These are phyloP conservation scores for Leptosphaerulina australis DNA, from an alignment of 2,329 filamentous ascomycete genomes.

Conservation along the genomic window DNA sequence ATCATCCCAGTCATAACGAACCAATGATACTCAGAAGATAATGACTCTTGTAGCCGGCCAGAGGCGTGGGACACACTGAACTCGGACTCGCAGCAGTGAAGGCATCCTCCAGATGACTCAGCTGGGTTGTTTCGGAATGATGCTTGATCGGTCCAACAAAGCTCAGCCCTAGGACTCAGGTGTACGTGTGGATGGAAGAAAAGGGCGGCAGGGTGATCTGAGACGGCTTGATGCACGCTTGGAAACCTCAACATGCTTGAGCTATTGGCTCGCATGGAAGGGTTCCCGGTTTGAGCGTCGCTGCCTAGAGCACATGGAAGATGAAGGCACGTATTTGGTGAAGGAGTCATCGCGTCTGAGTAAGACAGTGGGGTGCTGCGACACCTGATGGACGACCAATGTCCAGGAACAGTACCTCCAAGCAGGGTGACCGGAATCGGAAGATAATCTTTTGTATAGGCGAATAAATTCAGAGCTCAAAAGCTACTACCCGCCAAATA, in stretches of 20 bases:
- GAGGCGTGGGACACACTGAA: conserved; percentile 48
- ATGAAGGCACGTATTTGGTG: conserved; percentile 37
- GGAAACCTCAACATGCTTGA: conserved; percentile 26
- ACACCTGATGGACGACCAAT: background rate
- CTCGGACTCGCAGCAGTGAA: conserved; percentile 49
- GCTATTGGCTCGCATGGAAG: conserved; percentile 31
- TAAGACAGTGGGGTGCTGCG: conserved; percentile 5
- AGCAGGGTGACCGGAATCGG: background rate
- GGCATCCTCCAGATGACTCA: conserved; percentile 16
- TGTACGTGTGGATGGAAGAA: conserved; percentile 29
- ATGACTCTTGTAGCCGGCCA: conserved; percentile 39
- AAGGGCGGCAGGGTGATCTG: conserved; percentile 22
- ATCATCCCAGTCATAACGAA: background rate
- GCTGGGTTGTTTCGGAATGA: background rate
- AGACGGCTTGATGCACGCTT: conserved; percentile 47
- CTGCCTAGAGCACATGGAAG: conserved; percentile 28
- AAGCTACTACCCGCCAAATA: background rate
- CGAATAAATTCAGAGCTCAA: background rate
- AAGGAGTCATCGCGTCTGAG: conserved; percentile 38
- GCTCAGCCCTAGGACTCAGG: conserved; percentile 49
- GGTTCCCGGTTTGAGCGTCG: conserved; percentile 46
- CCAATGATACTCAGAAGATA: conserved; percentile 20
- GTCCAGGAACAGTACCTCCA: background rate
- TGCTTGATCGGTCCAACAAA: conserved; percentile 45
- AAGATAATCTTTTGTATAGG: conserved; percentile 7